Conservation (phyloP, 2,329 filamentous ascomycete species). For the Diaporthe sp. region DNA sequence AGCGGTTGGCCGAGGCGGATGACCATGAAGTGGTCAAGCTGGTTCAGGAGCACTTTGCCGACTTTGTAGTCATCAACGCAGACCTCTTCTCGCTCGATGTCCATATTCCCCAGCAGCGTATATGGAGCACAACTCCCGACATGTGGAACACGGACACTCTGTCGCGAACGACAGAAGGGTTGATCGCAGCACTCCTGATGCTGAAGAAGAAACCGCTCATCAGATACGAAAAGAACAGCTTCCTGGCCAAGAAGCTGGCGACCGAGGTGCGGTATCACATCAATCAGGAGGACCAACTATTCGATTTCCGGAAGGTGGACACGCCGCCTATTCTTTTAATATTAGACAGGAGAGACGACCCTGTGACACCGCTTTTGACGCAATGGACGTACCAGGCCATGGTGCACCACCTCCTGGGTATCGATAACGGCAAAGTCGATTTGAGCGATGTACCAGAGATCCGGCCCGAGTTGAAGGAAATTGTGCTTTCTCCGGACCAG, state of each 20-base stretch:
- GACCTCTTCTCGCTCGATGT: slow-evolving; percentile 89
- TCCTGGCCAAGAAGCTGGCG: slow-evolving; percentile 91
- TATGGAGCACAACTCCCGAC: slow-evolving; percentile 88
- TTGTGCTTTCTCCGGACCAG: slow-evolving; percentile 95
- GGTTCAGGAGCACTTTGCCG: slow-evolving; percentile 96
- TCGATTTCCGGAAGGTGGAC: slow-evolving; percentile 95
- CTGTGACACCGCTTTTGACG: slow-evolving; percentile 91
- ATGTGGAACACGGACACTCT: slow-evolving; percentile 92
- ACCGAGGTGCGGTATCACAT: slow-evolving; percentile 93
- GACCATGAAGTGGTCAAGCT: slow-evolving; percentile 96
- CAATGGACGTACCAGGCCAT: slow-evolving; percentile 99
- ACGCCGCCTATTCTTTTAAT: slow-evolving; percentile 94
- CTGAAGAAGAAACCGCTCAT: slow-evolving; percentile 98
- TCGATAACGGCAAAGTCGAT: slow-evolving; percentile 94
- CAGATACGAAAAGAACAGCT: slow-evolving; percentile 90
- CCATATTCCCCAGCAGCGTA: slow-evolving; percentile 76
- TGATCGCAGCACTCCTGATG: slow-evolving; percentile 85
- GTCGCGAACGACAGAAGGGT: slow-evolving; percentile 86
- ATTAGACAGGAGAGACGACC: slow-evolving; percentile 92
- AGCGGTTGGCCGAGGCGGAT: slow-evolving; percentile 94
- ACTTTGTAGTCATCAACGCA: slow-evolving; percentile 94
- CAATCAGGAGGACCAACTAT: slow-evolving; percentile 94
- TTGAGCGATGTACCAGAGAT: slow-evolving; percentile 87
- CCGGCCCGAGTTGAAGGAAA: slow-evolving; percentile 88
- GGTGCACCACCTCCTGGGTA: slow-evolving; percentile 96